Evolutionary conservation across 176 grass and related monocot genomes (phyloP).

Genomic region (Poa pratensis): DNA sequence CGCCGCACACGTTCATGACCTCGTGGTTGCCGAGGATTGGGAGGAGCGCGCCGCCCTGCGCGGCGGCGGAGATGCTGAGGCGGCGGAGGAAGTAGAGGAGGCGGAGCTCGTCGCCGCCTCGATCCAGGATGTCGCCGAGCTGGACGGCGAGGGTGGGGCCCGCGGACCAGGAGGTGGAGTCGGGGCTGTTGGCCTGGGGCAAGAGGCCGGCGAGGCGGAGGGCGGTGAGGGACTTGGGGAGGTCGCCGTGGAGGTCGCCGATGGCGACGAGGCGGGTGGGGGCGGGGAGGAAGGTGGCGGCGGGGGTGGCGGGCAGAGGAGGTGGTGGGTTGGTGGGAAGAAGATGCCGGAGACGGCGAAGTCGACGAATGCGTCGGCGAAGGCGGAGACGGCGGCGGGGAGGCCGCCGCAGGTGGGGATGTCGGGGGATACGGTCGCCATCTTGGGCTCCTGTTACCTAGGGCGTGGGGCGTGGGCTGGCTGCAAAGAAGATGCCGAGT

Average conservation of each 20-base stretch:
- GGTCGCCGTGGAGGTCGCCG: constrained; percentile 91
- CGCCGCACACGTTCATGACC: constrained; percentile 83
- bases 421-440: constrained; percentile 35
- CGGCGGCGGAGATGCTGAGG: constrained; percentile 63
- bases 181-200: neutral
- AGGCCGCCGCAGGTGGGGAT: constrained; percentile 61
- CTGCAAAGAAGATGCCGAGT: constrained; percentile 2
- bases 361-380: constrained; percentile 86
- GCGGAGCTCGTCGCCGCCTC: constrained; percentile 87
- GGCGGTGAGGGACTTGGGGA: constrained; percentile 72
- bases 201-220: constrained; percentile 76
- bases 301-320: neutral
- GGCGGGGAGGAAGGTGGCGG: constrained; percentile 59
- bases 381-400: constrained; percentile 71
- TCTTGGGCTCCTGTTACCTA: neutral
- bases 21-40: constrained; percentile 92
- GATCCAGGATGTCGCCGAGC: constrained; percentile 90
- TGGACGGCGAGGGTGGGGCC: constrained; percentile 81
- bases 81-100: constrained; percentile 85
- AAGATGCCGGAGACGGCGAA: constrained; percentile 76
- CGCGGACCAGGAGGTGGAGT: constrained; percentile 55
- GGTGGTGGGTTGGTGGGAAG: constrained; percentile 45
- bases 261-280: constrained; percentile 77
- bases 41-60: constrained; percentile 65
- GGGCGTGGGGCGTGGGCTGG: neutral